These are phyloP conservation scores for Rheum nobile DNA, from an alignment of 148 eudicot genomes.

Conservation along the genomic window DNA sequence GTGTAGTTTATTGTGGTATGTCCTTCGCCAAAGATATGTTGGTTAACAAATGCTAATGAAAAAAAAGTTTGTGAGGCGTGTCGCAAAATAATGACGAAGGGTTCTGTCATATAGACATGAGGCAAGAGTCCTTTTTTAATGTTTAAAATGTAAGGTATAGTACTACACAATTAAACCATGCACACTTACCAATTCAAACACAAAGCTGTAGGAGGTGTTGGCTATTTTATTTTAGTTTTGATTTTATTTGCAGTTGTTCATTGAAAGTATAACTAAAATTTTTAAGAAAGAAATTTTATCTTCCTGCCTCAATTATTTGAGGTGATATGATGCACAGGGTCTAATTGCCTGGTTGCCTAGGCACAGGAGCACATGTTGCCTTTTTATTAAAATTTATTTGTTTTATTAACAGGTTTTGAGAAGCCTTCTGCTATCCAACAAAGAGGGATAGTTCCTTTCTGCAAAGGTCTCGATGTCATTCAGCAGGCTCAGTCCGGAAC, in stretches of 20 bases:
- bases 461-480: slow-evolving; percentile 50
- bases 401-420: slow-evolving; percentile 34
- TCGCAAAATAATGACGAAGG: neutral
- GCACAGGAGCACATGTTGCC: too few species aligned
- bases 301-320: too few species aligned
- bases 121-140: too few species aligned
- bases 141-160: too few species aligned
- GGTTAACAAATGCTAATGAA: neutral
- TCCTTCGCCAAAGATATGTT: neutral
- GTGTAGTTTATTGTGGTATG: too few species aligned
- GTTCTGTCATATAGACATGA: too few species aligned
- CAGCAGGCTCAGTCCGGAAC: slow-evolving; percentile 66
- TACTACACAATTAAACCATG: neutral
- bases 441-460: slow-evolving; percentile 52
- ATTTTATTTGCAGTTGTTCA: neutral
- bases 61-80: too few species aligned
- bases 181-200: neutral
- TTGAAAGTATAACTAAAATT: too few species aligned
- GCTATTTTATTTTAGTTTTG: neutral
- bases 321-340: too few species aligned
- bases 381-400: neutral
- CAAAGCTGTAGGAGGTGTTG: neutral
- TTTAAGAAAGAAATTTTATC: too few species aligned
- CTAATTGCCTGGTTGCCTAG: too few species aligned
- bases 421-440: slow-evolving; percentile 65